Evolutionary conservation across 805 yeast species (phyloP).

Genomic region (Hemisphaericaspora nanyangensis): DNA sequence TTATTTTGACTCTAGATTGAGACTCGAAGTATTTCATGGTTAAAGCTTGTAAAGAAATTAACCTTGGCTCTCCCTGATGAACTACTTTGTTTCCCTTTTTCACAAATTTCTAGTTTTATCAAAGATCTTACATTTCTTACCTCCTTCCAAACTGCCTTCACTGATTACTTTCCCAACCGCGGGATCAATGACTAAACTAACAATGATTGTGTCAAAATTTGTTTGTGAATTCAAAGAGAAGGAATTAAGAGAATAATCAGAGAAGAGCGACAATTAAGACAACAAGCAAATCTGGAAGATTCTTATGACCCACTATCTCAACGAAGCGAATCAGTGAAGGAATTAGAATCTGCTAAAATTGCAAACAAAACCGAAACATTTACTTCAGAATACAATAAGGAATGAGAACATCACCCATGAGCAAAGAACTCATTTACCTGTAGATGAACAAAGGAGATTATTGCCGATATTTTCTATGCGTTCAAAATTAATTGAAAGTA

Average conservation of each 20-base stretch:
- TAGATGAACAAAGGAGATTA: slow-evolving; percentile 52
- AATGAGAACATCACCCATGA: slow-evolving; percentile 34
- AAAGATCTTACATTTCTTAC: too few relatives aligned
- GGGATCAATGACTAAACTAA: slow-evolving; percentile 74
- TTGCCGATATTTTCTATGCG: slow-evolving; percentile 60
- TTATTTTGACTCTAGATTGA: too few relatives aligned
- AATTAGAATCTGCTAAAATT: slow-evolving; percentile 4
- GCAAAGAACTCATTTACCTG: slow-evolving; percentile 38
- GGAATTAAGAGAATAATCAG: slow-evolving; percentile 47
- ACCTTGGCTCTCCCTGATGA: too few relatives aligned
- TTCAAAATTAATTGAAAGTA: slow-evolving; percentile 44
- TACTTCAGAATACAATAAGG: slow-evolving; percentile 23
- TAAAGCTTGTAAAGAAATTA: too few relatives aligned
- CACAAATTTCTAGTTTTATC: too few relatives aligned
- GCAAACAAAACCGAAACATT: slow-evolving; percentile 19
- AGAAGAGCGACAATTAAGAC: slow-evolving; percentile 33
- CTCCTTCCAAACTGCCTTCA: slow-evolving; percentile 1
- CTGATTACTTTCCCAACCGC: slow-evolving; percentile 44
- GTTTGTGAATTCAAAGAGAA: slow-evolving; percentile 64
- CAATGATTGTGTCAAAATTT: slow-evolving; percentile 66
- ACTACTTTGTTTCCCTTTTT: too few relatives aligned
- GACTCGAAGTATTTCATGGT: too few relatives aligned
- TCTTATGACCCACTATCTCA: slow-evolving; percentile 36
- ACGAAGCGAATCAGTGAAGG: slow-evolving; percentile 7
- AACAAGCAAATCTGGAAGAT: slow-evolving; percentile 15